Conservation (phyloP, 2,329 filamentous ascomycete species). For the Fusarium equiseti region DNA sequence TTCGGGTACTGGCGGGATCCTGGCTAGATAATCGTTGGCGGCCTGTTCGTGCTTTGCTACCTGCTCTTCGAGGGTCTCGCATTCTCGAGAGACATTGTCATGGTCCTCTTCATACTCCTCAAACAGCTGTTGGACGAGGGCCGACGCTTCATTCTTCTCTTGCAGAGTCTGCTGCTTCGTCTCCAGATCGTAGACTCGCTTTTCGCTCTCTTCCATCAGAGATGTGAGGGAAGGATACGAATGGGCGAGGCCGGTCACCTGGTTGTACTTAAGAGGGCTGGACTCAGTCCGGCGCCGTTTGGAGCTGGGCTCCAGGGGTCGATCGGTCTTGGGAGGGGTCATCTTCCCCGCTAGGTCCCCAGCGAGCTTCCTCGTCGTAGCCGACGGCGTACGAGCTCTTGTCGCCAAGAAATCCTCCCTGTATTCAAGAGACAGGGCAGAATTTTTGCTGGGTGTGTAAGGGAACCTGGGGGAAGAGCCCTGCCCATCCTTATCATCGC, state of each 20-base stretch:
- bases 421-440: background rate
- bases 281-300: background rate
- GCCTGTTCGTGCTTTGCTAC: background rate
- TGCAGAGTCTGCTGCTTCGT: background rate
- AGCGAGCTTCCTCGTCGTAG: background rate
- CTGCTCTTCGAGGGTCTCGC: background rate
- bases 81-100: background rate
- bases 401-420: background rate
- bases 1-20: background rate
- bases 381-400: background rate
- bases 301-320: background rate
- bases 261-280: fast-evolving
- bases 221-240: background rate
- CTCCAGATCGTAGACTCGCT: background rate
- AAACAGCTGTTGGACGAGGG: background rate
- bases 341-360: background rate
- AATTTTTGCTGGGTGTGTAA: background rate
- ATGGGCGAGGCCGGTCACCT: fast-evolving
- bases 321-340: background rate
- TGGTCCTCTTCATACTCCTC: background rate
- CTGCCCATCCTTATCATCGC: background rate
- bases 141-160: background rate
- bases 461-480: background rate
- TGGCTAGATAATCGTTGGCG: background rate
- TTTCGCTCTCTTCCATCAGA: background rate